Evolutionary conservation across 2,329 filamentous ascomycete genomes (phyloP).

Genomic region (Tolypocladium nubicola): DNA sequence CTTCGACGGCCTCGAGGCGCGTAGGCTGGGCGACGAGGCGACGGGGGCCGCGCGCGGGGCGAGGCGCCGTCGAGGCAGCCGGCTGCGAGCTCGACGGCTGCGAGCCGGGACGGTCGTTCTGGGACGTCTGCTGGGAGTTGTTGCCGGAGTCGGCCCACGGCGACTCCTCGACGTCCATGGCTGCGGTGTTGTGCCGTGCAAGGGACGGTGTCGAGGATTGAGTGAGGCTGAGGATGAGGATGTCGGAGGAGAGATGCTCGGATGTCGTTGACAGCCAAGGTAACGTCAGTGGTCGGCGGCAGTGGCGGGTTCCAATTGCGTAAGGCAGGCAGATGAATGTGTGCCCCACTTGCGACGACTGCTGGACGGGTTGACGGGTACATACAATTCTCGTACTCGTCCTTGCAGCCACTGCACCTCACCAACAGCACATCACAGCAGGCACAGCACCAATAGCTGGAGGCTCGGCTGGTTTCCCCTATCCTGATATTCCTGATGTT

Average conservation of each 20-base stretch:
- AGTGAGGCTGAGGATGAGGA: not conserved
- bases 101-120: constrained; percentile 18
- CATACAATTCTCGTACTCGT: too few relatives aligned
- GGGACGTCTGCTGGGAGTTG: constrained; percentile 17
- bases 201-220: not conserved
- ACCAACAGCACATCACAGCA: not conserved
- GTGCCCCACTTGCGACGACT: not conserved
- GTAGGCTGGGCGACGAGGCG: constrained; percentile 66
- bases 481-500: not conserved
- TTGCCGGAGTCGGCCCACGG: constrained; percentile 40
- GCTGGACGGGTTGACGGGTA: too few relatives aligned
- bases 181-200: constrained; percentile 5
- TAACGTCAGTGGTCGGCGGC: not conserved
- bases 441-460: not conserved
- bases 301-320: not conserved
- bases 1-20: constrained; percentile 65
- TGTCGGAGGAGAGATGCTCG: not conserved
- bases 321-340: not conserved
- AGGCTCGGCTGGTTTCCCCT: not conserved
- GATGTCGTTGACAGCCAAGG: not conserved
- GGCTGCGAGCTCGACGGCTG: constrained; percentile 19
- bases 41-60: constrained; percentile 40
- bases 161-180: constrained; percentile 42
- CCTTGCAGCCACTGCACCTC: not conserved
- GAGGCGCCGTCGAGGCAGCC: constrained; percentile 21